A percentile compares a stretch with the other conserved stretches of the same genome.
Conservation (phyloP, 2,329 filamentous ascomycete species). For the Fusarium longipes region DNA sequence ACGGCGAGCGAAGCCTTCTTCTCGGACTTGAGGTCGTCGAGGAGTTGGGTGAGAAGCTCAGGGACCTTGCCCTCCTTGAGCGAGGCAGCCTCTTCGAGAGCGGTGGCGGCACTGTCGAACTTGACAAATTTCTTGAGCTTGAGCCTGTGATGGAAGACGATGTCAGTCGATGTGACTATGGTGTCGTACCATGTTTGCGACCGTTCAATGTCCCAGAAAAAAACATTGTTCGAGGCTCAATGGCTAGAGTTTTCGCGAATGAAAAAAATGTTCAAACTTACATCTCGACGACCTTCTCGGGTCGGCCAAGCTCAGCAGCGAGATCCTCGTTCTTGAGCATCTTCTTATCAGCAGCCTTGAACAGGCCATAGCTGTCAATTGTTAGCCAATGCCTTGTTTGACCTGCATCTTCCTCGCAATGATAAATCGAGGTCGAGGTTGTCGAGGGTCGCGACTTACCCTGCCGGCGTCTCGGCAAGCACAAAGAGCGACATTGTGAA, state of each 20-base stretch:
- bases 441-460: conserved; percentile 59
- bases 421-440: conserved; percentile 12
- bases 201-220: conserved; percentile 16
- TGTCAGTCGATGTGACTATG: conserved; percentile 16
- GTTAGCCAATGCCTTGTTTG: conserved; percentile 46
- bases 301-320: conserved; percentile 77
- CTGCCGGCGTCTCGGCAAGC: conserved; percentile 91
- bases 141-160: conserved; percentile 64
- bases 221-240: conserved; percentile 8
- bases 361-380: conserved; percentile 84
- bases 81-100: conserved; percentile 88
- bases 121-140: conserved; percentile 98
- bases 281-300: conserved; percentile 88
- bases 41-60: conserved; percentile 81
- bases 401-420: conserved; percentile 23
- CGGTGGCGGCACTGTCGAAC: conserved; percentile 92
- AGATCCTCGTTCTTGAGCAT: conserved; percentile 89
- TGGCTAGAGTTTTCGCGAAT: conserved; percentile 11
- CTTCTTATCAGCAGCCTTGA: conserved; percentile 99
- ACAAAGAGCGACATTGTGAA: conserved; percentile 87
- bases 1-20: conserved; percentile 96
- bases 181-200: conserved; percentile 5
- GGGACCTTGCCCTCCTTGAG: conserved; percentile 96
- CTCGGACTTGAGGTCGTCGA: conserved; percentile 94
- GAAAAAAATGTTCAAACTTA: conserved; percentile 58